phyloP scores from a whole-genome alignment of 495 filamentous ascomycete species.

The Aspergillus bridgeri region DNA sequence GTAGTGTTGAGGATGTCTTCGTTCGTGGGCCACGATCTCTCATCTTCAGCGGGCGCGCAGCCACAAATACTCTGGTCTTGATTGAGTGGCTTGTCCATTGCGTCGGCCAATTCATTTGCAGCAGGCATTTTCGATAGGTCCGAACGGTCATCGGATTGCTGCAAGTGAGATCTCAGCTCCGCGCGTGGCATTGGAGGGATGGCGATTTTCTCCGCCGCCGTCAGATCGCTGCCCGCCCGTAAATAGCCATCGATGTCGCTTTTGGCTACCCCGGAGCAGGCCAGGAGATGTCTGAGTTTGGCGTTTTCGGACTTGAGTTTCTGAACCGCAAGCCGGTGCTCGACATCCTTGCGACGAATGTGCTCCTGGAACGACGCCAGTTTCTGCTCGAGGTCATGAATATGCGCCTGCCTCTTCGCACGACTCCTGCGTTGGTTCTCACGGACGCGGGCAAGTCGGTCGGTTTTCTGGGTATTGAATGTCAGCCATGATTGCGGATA shows the following conservation, averaged over 20 bases:
- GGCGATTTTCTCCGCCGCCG: slow-evolving; percentile 32
- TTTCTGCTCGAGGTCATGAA: slow-evolving; percentile 64
- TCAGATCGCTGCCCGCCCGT: slow-evolving; percentile 16
- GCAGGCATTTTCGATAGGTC: neutral
- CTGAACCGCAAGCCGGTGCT: slow-evolving; percentile 34
- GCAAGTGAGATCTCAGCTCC: neutral
- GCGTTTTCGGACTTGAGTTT: slow-evolving; percentile 39
- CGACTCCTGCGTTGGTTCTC: slow-evolving; percentile 81
- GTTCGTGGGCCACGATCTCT: slow-evolving; percentile 17
- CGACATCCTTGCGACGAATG: slow-evolving; percentile 33
- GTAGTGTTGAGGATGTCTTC: slow-evolving; percentile 38
- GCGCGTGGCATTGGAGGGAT: slow-evolving; percentile 32
- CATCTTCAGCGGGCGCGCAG: slow-evolving; percentile 18
- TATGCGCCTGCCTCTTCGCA: slow-evolving; percentile 71
- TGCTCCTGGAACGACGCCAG: slow-evolving; percentile 55
- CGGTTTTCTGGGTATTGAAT: slow-evolving; percentile 19
- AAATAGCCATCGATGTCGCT: slow-evolving; percentile 32
- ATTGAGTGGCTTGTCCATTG: neutral
- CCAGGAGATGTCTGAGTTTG: slow-evolving; percentile 27
- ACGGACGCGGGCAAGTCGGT: slow-evolving; percentile 49
- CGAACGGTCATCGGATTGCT: no score
- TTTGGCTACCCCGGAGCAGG: slow-evolving; percentile 24
- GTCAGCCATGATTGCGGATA: neutral
- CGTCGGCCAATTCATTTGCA: neutral
- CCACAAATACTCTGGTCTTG: slow-evolving; percentile 27